A percentile compares a stretch with the other conserved stretches of the same genome.
phyloP scores from a whole-genome alignment of 371 early-diverging fungal genomes.

The Blakeslea trispora region DNA sequence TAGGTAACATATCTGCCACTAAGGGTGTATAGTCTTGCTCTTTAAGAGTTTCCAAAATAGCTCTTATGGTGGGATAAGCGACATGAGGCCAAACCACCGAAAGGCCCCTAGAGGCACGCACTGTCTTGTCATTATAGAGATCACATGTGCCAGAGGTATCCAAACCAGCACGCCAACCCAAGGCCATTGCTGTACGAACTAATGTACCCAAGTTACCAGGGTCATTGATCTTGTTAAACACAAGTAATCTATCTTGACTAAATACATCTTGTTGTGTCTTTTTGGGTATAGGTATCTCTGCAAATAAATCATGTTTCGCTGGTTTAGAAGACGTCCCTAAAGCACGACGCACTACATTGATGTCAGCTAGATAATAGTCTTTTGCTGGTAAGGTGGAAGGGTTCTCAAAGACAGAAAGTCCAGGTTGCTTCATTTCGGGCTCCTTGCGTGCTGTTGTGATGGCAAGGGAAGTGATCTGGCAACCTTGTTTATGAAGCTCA shows the following conservation, averaged over 20 bases:
- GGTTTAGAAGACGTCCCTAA: slow-evolving; percentile 55
- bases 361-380: slow-evolving; percentile 35
- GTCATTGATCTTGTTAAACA: slow-evolving; percentile 58
- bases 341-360: slow-evolving; percentile 46
- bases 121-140: slow-evolving; percentile 54
- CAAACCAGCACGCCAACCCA: slow-evolving; percentile 56
- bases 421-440: slow-evolving; percentile 39
- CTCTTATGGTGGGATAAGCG: slow-evolving; percentile 19
- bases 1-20: slow-evolving; percentile 57
- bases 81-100: slow-evolving; percentile 47
- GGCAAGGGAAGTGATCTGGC: slow-evolving; percentile 29
- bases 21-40: slow-evolving; percentile 45
- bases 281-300: slow-evolving; percentile 39
- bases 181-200: slow-evolving; percentile 53
- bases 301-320: slow-evolving; percentile 45
- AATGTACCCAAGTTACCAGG: slow-evolving; percentile 59
- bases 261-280: not conserved
- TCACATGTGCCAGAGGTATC: slow-evolving; percentile 54
- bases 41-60: slow-evolving; percentile 33
- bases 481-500: slow-evolving; percentile 34
- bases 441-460: slow-evolving; percentile 39
- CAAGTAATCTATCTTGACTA: slow-evolving; percentile 35
- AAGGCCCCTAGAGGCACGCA: slow-evolving; percentile 52
- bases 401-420: slow-evolving; percentile 29
- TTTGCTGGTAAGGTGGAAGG: slow-evolving; percentile 41